Evolutionary conservation across 2,329 filamentous ascomycete genomes (phyloP).

Genomic region (Fusarium zealandicum): DNA sequence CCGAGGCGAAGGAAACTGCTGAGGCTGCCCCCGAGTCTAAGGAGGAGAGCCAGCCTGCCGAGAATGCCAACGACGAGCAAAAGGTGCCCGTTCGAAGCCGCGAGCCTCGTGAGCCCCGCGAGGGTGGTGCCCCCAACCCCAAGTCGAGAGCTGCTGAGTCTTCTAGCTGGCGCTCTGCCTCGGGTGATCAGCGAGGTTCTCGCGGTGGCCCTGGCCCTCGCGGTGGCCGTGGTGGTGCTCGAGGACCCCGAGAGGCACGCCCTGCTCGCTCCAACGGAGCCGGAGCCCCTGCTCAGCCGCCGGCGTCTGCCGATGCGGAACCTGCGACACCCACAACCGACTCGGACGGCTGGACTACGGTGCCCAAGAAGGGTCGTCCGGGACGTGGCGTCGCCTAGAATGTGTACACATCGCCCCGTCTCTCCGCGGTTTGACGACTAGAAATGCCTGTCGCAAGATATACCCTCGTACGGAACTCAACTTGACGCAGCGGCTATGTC

Average conservation of each 20-base stretch:
- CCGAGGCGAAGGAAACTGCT: conserved; percentile 40
- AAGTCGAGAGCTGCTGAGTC: conserved; percentile 65
- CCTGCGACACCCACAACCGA: conserved; percentile 56
- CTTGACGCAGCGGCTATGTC: conserved; percentile 27
- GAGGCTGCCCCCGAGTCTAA: conserved; percentile 39
- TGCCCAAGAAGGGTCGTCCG: conserved; percentile 49
- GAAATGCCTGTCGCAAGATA: conserved; percentile 45
- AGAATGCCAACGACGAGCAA: conserved; percentile 53
- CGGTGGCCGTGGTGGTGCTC: conserved; percentile 52
- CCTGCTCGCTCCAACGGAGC: conserved; percentile 59
- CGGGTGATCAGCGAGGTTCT: conserved; percentile 57
- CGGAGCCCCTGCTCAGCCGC: conserved; percentile 52
- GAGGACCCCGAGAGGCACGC: conserved; percentile 55
- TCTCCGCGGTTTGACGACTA: conserved; percentile 47
- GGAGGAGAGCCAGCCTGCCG: conserved; percentile 16
- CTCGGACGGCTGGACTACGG: conserved; percentile 70
- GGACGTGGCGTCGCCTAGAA: conserved; percentile 45
- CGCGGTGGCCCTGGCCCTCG: conserved; percentile 57
- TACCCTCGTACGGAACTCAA: conserved; percentile 30
- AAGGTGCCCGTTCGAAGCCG: conserved; percentile 53
- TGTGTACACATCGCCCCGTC: conserved; percentile 48
- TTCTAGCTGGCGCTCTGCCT: conserved; percentile 66
- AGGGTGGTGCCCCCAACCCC: conserved; percentile 46
- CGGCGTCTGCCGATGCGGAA: conserved; percentile 43
- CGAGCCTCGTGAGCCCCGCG: conserved; percentile 54